Conservation (phyloP, 139 green algal genomes). For the Parachlorella kessleri region DNA sequence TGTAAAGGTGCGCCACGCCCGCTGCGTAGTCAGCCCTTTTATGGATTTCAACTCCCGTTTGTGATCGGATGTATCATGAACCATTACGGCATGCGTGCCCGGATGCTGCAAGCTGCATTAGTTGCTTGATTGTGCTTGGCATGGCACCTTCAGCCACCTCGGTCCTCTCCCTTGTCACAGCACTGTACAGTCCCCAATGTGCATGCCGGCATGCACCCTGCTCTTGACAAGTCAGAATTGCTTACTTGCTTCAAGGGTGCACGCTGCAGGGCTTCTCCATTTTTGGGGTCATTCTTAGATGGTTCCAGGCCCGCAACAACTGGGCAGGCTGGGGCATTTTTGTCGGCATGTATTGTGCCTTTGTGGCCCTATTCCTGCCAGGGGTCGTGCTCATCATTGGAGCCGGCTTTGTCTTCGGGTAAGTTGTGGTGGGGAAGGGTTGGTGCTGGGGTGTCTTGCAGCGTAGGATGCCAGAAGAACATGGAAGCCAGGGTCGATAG, state of each 20-base stretch:
- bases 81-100: too few relatives aligned
- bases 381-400: constrained; percentile 56
- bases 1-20: constrained; percentile 43
- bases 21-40: not conserved
- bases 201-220: not conserved
- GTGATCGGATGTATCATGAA: too few relatives aligned
- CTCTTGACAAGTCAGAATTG: too few relatives aligned
- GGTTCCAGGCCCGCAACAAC: constrained; percentile 60
- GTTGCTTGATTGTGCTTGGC: not conserved
- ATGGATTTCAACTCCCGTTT: too few relatives aligned
- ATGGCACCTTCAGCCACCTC: not conserved
- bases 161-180: not conserved
- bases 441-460: too few relatives aligned
- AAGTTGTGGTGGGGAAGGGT: too few relatives aligned
- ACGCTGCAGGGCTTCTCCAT: constrained; percentile 51
- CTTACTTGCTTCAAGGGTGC: not conserved
- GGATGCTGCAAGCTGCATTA: not conserved
- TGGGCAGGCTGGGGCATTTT: constrained; percentile 61
- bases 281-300: constrained; percentile 48
- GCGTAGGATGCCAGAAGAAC: too few relatives aligned
- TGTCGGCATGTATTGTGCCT: constrained; percentile 47
- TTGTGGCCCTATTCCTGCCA: constrained; percentile 58
- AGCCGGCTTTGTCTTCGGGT: constrained; percentile 62
- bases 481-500: too few relatives aligned
- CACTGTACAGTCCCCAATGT: not conserved